A percentile compares a stretch with the other conserved stretches of the same genome.
These are phyloP conservation scores for Populus tremula DNA, from an alignment of 345 rosid genomes.

Conservation along the genomic window DNA sequence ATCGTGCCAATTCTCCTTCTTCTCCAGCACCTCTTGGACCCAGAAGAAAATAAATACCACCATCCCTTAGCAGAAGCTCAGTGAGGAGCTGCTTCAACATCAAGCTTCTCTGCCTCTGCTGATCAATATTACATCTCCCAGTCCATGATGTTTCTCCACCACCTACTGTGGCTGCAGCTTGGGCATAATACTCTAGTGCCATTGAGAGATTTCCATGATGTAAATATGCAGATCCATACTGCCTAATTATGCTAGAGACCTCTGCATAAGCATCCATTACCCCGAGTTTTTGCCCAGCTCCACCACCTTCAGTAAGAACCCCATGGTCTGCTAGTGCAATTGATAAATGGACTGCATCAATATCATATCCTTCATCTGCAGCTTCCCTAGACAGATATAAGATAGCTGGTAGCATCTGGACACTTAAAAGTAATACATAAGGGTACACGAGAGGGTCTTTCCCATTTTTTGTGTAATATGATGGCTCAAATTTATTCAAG, in stretches of 20 bases:
- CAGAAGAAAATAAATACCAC: constrained; percentile 74
- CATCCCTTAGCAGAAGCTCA: constrained; percentile 84
- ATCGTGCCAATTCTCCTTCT: constrained; percentile 84
- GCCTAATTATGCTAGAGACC: constrained; percentile 88
- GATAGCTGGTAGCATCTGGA: constrained; percentile 86
- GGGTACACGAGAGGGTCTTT: constrained; percentile 97
- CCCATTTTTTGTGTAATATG: constrained; percentile 91
- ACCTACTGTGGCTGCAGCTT: constrained; percentile 93
- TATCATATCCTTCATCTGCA: constrained; percentile 70
- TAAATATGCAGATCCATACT: constrained; percentile 77
- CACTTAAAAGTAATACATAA: constrained; percentile 77
- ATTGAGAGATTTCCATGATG: constrained; percentile 69
- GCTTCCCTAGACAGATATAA: constrained; percentile 79
- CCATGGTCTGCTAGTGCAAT: constrained; percentile 81
- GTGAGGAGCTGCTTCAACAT: constrained; percentile 91
- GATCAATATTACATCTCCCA: constrained; percentile 75
- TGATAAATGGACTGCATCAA: constrained; percentile 81
- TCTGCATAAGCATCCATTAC: constrained; percentile 91
- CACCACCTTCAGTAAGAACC: constrained; percentile 64
- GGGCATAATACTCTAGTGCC: constrained; percentile 91
- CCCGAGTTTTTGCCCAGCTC: constrained; percentile 62
- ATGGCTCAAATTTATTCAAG: constrained; percentile 91
- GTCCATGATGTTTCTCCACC: constrained; percentile 90
- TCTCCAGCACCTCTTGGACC: constrained; percentile 86
- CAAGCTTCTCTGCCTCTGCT: constrained; percentile 79